phyloP scores from a whole-genome alignment of 2,329 filamentous ascomycete genomes.

The Arthrobotrys musiformis region DNA sequence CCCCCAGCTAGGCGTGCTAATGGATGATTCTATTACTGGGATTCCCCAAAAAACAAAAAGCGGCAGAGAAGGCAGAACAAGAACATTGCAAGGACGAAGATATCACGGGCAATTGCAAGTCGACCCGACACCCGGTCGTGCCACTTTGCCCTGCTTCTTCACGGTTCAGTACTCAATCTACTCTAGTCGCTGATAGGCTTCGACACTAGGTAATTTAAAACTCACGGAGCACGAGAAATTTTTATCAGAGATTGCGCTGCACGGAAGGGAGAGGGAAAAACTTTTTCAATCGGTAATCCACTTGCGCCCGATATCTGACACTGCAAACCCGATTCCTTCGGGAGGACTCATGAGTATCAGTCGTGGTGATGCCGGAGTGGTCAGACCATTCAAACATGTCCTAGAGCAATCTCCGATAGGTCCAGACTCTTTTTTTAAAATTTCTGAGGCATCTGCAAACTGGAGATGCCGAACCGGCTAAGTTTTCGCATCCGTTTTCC shows the following conservation, averaged over 20 bases:
- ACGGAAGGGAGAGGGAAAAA: slow-evolving; percentile 25
- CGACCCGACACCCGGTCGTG: slow-evolving; percentile 7
- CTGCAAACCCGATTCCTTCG: slow-evolving; percentile 7
- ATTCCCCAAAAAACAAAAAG: slow-evolving; percentile 26
- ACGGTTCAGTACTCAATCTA: neutral
- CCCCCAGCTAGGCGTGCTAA: neutral
- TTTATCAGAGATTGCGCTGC: slow-evolving; percentile 13
- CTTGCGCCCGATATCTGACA: slow-evolving; percentile 32
- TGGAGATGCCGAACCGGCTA: slow-evolving; percentile 54
- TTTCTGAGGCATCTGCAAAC: slow-evolving; percentile 40
- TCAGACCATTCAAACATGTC: slow-evolving; percentile 52
- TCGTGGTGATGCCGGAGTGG: slow-evolving; percentile 50
- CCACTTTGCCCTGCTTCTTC: slow-evolving; percentile 17
- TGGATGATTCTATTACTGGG: slow-evolving; percentile 39
- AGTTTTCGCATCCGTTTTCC: slow-evolving; percentile 45
- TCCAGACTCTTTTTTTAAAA: slow-evolving; percentile 16
- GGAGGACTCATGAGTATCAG: slow-evolving; percentile 19
- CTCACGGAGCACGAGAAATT: slow-evolving; percentile 29
- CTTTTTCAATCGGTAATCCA: slow-evolving; percentile 31
- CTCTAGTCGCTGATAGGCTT: slow-evolving; percentile 7
- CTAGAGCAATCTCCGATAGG: slow-evolving; percentile 51
- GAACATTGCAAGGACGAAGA: slow-evolving; percentile 18
- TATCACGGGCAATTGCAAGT: slow-evolving; percentile 19
- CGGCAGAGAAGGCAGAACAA: slow-evolving; percentile 15
- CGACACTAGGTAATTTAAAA: slow-evolving; percentile 18